Evolutionary conservation across 1,284 basidiomycete species (phyloP).

Genomic region (Microbotryomycetes sp.): DNA sequence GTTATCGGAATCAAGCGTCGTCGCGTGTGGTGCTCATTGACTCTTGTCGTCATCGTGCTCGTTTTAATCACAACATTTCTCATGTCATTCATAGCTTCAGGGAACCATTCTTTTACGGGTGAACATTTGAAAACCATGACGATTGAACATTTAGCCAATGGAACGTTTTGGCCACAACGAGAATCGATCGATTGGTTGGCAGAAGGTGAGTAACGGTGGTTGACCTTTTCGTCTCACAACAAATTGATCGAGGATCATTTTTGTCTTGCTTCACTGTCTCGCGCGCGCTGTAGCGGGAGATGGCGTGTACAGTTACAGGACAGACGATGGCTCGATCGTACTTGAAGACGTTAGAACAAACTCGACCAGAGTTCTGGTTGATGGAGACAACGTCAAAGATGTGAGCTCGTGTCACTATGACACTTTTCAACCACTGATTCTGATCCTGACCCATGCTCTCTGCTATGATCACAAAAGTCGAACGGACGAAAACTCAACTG

Average conservation of each 20-base stretch:
- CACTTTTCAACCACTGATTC: not conserved
- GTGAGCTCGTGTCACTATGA: conserved; percentile 43
- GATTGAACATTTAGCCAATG: conserved; percentile 63
- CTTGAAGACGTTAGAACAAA: conserved; percentile 74
- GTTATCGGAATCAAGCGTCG: not conserved
- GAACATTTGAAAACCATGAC: conserved; percentile 13
- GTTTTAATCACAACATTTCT: conserved; percentile 9
- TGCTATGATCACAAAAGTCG: conserved; percentile 46
- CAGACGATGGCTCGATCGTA: conserved; percentile 57
- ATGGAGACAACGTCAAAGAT: conserved; percentile 55
- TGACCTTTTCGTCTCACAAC: not conserved
- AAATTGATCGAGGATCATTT: not conserved
- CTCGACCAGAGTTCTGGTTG: conserved; percentile 57
- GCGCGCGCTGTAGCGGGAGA: conserved; percentile 66
- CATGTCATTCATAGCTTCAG: conserved; percentile 8
- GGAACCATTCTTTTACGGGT: conserved; percentile 17
- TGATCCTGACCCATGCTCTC: conserved; percentile 5
- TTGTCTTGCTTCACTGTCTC: not conserved
- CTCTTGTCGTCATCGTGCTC: not conserved
- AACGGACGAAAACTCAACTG: conserved; percentile 53
- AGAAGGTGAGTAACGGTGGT: conserved; percentile 57
- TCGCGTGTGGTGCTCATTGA: not conserved
- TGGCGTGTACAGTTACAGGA: conserved; percentile 68
- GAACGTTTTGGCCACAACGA: conserved; percentile 59
- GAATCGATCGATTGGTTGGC: conserved; percentile 68